A percentile compares a stretch with the other conserved stretches of the same genome.
These are phyloP conservation scores for Solanum microdontum DNA, from an alignment of 257 asterid species.

Conservation along the genomic window DNA sequence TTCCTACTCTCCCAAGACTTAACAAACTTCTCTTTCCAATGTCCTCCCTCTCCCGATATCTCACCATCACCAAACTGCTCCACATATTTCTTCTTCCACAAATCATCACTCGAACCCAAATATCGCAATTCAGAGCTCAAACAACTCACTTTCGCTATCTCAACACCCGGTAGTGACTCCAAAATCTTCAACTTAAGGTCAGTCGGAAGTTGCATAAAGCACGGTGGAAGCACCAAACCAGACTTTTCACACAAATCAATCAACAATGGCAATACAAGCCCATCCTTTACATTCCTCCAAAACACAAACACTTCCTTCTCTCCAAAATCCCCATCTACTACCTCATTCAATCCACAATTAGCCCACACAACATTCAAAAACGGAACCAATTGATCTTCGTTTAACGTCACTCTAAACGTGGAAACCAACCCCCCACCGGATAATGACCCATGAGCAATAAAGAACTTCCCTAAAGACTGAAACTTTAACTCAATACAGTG, in stretches of 20 bases:
- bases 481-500: conserved; percentile 39
- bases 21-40: conserved; percentile 62
- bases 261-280: conserved; percentile 67
- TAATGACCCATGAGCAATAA: conserved; percentile 54
- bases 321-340: conserved; percentile 2
- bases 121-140: conserved; percentile 49
- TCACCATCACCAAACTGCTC: conserved; percentile 34
- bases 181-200: conserved; percentile 66
- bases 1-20: conserved; percentile 21
- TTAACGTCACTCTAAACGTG: conserved; percentile 24
- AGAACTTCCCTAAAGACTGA: conserved; percentile 48
- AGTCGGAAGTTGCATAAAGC: conserved; percentile 65
- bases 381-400: conserved; percentile 50
- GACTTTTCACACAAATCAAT: conserved; percentile 64
- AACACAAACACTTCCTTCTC: conserved; percentile 63
- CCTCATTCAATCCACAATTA: conserved; percentile 39
- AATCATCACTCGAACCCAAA: conserved; percentile 52
- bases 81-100: conserved; percentile 58
- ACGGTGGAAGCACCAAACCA: conserved; percentile 65
- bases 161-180: conserved; percentile 57
- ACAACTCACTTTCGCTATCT: conserved; percentile 51
- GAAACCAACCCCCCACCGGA: conserved; percentile 8
- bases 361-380: conserved; percentile 81
- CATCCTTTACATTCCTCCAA: conserved; percentile 73
- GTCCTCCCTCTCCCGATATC: conserved; percentile 10